Evolutionary conservation across 257 asterid species (phyloP).

Genomic region (Prunella vulgaris): DNA sequence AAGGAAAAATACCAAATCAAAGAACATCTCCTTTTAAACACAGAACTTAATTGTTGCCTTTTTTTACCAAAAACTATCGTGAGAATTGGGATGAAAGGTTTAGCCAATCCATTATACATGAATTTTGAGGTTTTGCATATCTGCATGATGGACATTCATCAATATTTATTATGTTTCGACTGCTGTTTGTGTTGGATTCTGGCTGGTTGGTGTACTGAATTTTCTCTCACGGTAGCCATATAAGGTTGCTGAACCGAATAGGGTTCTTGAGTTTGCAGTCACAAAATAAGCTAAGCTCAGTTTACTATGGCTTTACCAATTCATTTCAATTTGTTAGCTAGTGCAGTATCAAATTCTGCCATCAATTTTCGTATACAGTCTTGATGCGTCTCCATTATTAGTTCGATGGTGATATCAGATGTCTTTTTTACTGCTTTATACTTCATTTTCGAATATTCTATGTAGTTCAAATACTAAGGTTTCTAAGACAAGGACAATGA

Average conservation of each 20-base stretch:
- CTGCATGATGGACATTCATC: not conserved
- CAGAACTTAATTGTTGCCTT: not conserved
- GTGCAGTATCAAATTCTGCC: not conserved
- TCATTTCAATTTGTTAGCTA: not conserved
- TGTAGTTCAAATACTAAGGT: not conserved
- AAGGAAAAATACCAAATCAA: not conserved
- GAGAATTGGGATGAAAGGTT: not conserved
- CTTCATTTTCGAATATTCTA: not conserved
- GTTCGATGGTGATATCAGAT: constrained; percentile 9
- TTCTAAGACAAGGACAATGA: constrained; percentile 2
- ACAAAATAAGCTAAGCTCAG: not conserved
- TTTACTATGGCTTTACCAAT: not conserved
- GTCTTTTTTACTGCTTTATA: not conserved
- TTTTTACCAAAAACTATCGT: not conserved
- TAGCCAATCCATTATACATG: constrained; percentile 1
- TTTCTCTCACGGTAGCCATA: not conserved
- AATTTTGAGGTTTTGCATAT: not conserved
- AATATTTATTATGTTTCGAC: not conserved
- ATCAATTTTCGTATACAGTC: not conserved
- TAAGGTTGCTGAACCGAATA: not conserved
- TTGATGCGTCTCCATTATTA: not conserved
- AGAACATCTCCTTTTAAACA: not conserved
- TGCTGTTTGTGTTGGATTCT: not conserved
- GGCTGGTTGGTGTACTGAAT: not conserved
- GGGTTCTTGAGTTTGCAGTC: not conserved